Evolutionary conservation across 176 grass and related monocot genomes (phyloP).

Genomic region (Zoysia japonica): DNA sequence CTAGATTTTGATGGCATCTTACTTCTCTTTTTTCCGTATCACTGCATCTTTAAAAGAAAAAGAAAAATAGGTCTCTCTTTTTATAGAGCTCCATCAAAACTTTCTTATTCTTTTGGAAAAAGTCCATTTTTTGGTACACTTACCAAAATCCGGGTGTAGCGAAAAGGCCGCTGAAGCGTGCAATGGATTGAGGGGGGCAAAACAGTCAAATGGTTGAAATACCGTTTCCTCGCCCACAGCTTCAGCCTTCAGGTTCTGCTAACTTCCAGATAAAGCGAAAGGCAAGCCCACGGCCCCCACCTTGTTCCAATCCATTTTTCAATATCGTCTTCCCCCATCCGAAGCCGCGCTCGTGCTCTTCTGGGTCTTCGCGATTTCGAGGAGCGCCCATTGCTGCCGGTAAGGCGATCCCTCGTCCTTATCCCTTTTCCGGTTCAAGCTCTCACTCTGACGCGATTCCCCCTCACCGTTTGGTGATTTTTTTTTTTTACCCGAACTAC

Average conservation of each 20-base stretch:
- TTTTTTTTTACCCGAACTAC: not conserved
- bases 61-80: no score
- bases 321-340: not conserved
- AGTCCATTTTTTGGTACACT: no score
- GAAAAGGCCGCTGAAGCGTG: no score
- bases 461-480: not conserved
- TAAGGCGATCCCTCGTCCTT: not conserved
- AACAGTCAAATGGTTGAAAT: not conserved
- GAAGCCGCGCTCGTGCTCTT: constrained; percentile 22
- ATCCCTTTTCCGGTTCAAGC: not conserved
- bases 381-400: constrained; percentile 22
- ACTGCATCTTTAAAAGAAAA: no score
- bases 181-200: not conserved
- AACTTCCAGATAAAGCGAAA: constrained; percentile 17
- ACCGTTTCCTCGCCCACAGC: not conserved
- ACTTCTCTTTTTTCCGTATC: no score
- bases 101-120: no score
- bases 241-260: not conserved
- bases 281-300: not conserved
- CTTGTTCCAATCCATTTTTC: not conserved
- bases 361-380: not conserved
- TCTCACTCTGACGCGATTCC: not conserved
- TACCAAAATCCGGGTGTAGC: no score
- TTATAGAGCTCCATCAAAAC: no score
- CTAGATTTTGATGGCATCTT: no score